These are phyloP conservation scores for Xylariaceae sp. DNA, from an alignment of 2,329 filamentous ascomycete species.

Conservation along the genomic window DNA sequence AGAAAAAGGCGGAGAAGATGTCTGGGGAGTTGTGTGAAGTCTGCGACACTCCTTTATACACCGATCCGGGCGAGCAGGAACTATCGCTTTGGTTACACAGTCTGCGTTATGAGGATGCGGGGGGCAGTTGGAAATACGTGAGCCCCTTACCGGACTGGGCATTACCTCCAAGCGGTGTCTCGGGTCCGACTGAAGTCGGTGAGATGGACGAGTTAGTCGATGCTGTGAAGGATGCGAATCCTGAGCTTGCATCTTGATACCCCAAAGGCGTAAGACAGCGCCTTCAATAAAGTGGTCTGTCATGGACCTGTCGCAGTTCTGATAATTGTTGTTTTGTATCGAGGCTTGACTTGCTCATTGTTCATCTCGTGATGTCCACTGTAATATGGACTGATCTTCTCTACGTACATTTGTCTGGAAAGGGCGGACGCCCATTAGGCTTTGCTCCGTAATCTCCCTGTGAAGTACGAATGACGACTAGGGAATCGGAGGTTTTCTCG, in stretches of 20 bases:
- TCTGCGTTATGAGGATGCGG: conserved; percentile 78
- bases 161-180: conserved; percentile 67
- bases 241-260: conserved; percentile 33
- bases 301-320: no score
- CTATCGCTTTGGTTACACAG: conserved; percentile 92
- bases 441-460: no score
- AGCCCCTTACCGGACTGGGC: conserved; percentile 86
- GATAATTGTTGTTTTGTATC: no score
- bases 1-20: conserved; percentile 88
- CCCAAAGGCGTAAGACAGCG: no score
- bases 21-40: conserved; percentile 77
- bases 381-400: no score
- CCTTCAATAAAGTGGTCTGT: no score
- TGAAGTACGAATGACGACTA: no score
- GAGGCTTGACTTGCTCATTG: no score
- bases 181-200: conserved; percentile 67
- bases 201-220: conserved; percentile 56
- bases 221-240: conserved; percentile 46
- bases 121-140: conserved; percentile 81
- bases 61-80: conserved; percentile 85
- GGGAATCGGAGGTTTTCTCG: no score
- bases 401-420: no score
- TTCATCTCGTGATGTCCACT: no score
- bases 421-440: no score
- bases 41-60: conserved; percentile 87